These are phyloP conservation scores for Dendrostoma leiphaemia DNA, from an alignment of 2,329 filamentous ascomycete genomes.

Conservation along the genomic window DNA sequence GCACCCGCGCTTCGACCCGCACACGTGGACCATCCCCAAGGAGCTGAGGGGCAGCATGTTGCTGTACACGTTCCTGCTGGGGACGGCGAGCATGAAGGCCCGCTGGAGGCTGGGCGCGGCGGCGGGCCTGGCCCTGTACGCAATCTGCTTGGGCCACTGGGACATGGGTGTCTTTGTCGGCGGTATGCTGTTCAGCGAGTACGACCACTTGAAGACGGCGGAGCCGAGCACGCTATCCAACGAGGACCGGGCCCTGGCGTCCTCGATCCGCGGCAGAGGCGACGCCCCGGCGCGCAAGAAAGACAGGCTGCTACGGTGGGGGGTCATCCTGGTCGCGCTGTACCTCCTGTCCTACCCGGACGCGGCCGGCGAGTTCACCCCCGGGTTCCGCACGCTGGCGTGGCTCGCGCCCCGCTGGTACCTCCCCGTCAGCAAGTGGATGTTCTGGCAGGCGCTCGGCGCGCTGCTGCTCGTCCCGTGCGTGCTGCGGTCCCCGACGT, in stretches of 20 bases:
- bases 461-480: constrained; percentile 35
- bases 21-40: constrained; percentile 41
- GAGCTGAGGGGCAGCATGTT: constrained; percentile 40
- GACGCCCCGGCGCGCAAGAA: constrained; percentile 16
- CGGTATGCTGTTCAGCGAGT: constrained; percentile 35
- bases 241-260: constrained; percentile 14
- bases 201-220: constrained; percentile 30
- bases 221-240: constrained; percentile 11
- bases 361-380: constrained; percentile 35
- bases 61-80: constrained; percentile 38
- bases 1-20: constrained; percentile 39
- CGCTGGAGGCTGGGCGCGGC: constrained; percentile 32
- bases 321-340: constrained; percentile 30
- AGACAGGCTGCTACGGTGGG: constrained; percentile 27
- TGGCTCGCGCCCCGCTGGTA: constrained; percentile 35
- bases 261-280: neutral
- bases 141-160: constrained; percentile 34
- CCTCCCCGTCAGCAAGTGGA: constrained; percentile 34
- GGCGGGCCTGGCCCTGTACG: constrained; percentile 31
- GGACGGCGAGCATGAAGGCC: constrained; percentile 34
- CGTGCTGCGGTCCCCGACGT: constrained; percentile 30
- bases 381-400: constrained; percentile 34
- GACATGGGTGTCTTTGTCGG: constrained; percentile 40
- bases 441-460: constrained; percentile 38
- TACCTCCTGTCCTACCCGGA: constrained; percentile 40